Evolutionary conservation across 441 rosid species (phyloP).

Genomic region (Heliophila coronopifolia): DNA sequence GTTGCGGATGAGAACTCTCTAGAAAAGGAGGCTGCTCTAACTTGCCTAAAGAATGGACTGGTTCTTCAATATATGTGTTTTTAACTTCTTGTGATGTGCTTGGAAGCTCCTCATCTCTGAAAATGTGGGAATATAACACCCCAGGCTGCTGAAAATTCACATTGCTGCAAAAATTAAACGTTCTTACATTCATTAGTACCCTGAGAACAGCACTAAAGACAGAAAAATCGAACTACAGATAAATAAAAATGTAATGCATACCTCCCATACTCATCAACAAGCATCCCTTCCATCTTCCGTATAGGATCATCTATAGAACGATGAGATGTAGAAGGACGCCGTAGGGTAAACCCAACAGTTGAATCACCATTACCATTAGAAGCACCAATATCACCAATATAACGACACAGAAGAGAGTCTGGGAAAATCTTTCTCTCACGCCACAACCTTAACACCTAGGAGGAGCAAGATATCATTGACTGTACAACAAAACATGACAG

Average conservation of each 20-base stretch:
- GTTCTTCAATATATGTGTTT: conserved; percentile 37
- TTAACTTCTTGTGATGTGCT: conserved; percentile 34
- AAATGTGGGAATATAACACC: conserved; percentile 54
- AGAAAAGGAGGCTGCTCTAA: conserved; percentile 45
- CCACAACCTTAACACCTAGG: conserved; percentile 83
- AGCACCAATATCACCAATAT: conserved; percentile 79
- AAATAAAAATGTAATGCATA: conserved; percentile 23
- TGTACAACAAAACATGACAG: too few species aligned
- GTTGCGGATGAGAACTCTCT: conserved; percentile 79
- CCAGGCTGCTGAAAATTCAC: conserved; percentile 91
- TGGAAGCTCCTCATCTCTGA: conserved; percentile 56
- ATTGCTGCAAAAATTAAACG: conserved; percentile 69
- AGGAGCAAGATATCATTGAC: conserved; percentile 18
- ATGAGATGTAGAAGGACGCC: conserved; percentile 87
- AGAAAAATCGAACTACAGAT: conserved; percentile 2
- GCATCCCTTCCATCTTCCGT: conserved; percentile 99
- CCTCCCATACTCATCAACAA: conserved; percentile 99
- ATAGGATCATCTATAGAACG: conserved; percentile 92
- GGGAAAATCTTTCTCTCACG: conserved; percentile 87
- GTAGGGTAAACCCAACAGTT: conserved; percentile 48
- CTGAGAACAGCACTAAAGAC: too few species aligned
- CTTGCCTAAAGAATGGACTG: conserved; percentile 33
- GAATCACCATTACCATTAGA: conserved; percentile 72
- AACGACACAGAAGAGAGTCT: conserved; percentile 58
- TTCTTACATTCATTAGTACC: too few species aligned